phyloP scores from a whole-genome alignment of 164 flowering plant species.

The Cinnamomum micranthum region DNA sequence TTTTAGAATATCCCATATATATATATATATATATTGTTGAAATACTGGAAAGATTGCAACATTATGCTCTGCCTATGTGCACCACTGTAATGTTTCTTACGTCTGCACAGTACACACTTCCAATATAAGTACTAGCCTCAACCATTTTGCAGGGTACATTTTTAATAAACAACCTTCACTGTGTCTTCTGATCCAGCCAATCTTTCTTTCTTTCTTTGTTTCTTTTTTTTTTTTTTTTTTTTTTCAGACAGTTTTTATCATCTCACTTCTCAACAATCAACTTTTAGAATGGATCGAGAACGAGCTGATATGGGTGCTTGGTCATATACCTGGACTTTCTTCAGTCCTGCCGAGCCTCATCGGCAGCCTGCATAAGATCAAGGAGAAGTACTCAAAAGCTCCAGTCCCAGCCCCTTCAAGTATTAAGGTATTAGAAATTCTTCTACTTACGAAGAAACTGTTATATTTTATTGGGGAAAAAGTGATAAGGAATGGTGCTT shows the following conservation, averaged over 20 bases:
- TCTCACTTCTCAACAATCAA: conserved; percentile 90
- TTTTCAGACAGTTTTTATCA: conserved; percentile 81
- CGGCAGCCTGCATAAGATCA: conserved; percentile 54
- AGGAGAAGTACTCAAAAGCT: conserved; percentile 57
- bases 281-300: conserved; percentile 88
- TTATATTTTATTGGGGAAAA: no score
- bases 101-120: no score
- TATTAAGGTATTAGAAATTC: conserved; percentile 41
- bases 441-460: background rate
- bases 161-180: background rate
- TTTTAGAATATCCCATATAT: no score
- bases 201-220: no score
- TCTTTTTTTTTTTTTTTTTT: conserved; percentile 3
- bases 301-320: conserved; percentile 69
- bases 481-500: no score
- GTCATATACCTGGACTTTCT: conserved; percentile 70
- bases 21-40: no score
- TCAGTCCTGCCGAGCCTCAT: conserved; percentile 54
- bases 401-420: conserved; percentile 46
- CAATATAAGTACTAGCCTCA: no score
- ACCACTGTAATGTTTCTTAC: no score
- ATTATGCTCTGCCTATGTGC: no score
- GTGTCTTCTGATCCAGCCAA: conserved; percentile 8
- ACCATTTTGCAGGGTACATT: no score
- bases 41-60: no score